Percentiles rank a stretch among this genome's conserved stretches.
Conservation (phyloP, 495 filamentous ascomycete genomes). For the Penicillium subrubescens region DNA sequence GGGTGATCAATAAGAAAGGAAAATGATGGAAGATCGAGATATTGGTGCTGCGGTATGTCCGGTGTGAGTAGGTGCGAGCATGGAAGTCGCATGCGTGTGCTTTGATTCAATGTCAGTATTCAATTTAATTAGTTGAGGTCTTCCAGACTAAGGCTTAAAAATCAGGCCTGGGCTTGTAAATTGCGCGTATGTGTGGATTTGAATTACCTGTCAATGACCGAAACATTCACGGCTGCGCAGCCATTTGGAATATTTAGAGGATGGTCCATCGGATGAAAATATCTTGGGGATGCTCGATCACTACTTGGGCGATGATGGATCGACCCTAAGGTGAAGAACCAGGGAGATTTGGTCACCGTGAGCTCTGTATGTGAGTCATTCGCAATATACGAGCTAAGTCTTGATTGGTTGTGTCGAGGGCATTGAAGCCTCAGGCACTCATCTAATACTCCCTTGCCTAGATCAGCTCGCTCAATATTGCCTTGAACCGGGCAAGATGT, state of each 20-base stretch:
- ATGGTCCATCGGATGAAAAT: not conserved
- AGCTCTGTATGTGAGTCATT: not conserved
- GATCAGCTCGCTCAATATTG: too few species aligned
- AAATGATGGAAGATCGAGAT: conserved; percentile 15
- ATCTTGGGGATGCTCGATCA: not conserved
- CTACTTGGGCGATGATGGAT: not conserved
- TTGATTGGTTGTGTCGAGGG: not conserved
- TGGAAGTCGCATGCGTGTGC: conserved; percentile 1
- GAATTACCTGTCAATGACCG: not conserved
- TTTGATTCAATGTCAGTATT: not conserved
- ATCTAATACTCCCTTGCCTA: not conserved
- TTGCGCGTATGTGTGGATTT: not conserved
- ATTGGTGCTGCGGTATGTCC: not conserved
- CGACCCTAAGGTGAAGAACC: not conserved
- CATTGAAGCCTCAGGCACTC: not conserved
- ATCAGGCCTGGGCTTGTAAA: not conserved
- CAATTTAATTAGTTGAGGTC: not conserved
- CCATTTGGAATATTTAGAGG: not conserved
- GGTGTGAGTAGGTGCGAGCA: not conserved
- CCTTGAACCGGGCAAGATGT: too few species aligned
- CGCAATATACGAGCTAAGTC: not conserved
- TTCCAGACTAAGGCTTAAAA: not conserved
- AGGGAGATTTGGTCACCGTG: not conserved
- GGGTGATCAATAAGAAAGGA: conserved; percentile 26
- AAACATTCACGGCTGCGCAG: not conserved